Base-by-base conservation (phyloP, 2,329 filamentous ascomycete species). In the Monilinia fructicola region DNA sequence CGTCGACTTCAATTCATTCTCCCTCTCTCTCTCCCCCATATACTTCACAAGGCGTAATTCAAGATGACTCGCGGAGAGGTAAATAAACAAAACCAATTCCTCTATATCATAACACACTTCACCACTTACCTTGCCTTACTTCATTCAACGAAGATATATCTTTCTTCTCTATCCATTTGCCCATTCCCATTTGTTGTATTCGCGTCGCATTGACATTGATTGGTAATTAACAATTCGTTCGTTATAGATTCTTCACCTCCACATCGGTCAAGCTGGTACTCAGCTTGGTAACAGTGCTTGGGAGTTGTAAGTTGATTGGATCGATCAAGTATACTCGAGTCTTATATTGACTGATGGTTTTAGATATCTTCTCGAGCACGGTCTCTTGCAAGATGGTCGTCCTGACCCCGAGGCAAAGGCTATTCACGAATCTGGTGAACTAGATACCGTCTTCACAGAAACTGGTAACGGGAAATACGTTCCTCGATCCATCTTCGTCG, bases 221-320 rank as follows among this genome's bases (percentile, higher is more conserved):
- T 38, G 23, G n/a, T 54, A 42, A 60, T 58, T 67, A 35, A 67
- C 55, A 54, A 59, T 48, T 31, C 50, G 23, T 26, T 10, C 10
- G 9, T 52, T 55, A 28, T 58, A 89, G 86, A 84, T 89, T 77
- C 84, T 84, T 76, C 87, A 89, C 78, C 79, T 89, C 73, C 86
- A 89, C 77, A 86, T 89, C 77, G 87, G 87, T 78, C 87, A 89
- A 80, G 87, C 87, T 78, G 87, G 87, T 77, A 83, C 81, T 65
- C 87, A 89, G 81, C 83, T 89, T 68, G 87, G 87, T 74, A 89
- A 89, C 80, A 85, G 83, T 75, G 87, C 86, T 73, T 89, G 87
- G 87, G 86, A 89, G 78, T 82, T 89, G 87, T 89, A 84, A 71
- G 85, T 68, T 35, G 26, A 35, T 42, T 63, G 64, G 59, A 56